Evolutionary conservation across 352 stramenopile genomes (phyloP).

Genomic region (Pythium volutum): DNA sequence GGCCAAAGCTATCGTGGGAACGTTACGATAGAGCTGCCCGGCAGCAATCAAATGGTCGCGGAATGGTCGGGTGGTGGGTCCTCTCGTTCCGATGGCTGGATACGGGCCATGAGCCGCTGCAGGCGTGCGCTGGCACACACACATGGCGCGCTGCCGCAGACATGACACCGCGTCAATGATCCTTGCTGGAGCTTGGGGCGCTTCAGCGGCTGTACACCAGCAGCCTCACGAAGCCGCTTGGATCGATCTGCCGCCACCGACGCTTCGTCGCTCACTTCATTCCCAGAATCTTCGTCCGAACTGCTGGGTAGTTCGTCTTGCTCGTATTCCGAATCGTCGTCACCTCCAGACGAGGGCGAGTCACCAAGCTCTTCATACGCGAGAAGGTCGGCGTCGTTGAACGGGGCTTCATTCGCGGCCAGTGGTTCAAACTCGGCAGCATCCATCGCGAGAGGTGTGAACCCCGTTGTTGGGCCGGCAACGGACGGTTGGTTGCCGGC

Average conservation of each 20-base stretch:
- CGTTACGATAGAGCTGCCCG: neutral
- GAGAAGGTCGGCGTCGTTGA: conserved; percentile 14
- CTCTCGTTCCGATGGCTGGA: neutral
- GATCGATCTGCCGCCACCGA: neutral
- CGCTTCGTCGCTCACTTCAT: neutral
- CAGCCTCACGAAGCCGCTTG: neutral
- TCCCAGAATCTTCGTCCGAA: conserved; percentile 26
- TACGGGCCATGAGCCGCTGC: conserved; percentile 36
- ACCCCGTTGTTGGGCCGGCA: neutral
- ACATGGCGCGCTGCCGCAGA: conserved; percentile 33
- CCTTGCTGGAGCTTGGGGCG: conserved; percentile 34
- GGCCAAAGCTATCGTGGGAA: too few relatives aligned
- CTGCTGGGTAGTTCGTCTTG: conserved; percentile 64
- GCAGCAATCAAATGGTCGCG: too few relatives aligned
- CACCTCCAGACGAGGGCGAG: conserved; percentile 15
- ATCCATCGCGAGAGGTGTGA: conserved; percentile 2
- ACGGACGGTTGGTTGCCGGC: conserved; percentile 33
- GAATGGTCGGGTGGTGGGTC: neutral
- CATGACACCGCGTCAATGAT: neutral
- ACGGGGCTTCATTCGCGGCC: neutral
- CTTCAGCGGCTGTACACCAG: conserved; percentile 36
- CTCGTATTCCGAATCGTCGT: conserved; percentile 43
- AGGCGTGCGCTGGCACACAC: conserved; percentile 41
- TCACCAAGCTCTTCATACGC: conserved; percentile 19
- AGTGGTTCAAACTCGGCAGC: conserved; percentile 2